Percentiles rank a stretch among this genome's conserved stretches.
Conservation (phyloP, 2,329 filamentous ascomycete species). For the Diplodia corticola region DNA sequence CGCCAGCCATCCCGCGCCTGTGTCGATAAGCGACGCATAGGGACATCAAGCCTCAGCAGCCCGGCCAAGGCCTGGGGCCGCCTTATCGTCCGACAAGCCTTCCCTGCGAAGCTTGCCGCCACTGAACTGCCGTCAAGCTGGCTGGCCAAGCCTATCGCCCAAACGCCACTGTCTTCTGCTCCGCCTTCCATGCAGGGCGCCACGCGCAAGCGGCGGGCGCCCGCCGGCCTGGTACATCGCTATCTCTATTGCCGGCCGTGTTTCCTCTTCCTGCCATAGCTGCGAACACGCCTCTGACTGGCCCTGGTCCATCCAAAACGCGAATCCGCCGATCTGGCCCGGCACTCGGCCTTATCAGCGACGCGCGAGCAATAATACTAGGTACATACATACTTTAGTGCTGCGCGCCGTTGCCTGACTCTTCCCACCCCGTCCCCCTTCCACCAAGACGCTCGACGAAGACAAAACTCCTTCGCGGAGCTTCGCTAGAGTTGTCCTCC, state of each 20-base stretch:
- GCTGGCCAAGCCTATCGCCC: slow-evolving; percentile 5
- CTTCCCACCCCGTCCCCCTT: neutral
- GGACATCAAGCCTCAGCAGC: neutral
- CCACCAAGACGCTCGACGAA: slow-evolving; percentile 5
- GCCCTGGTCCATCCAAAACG: slow-evolving; percentile 2
- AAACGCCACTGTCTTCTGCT: slow-evolving; percentile 2
- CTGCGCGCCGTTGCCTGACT: neutral
- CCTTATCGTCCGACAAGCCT: neutral
- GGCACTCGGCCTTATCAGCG: slow-evolving; percentile 21
- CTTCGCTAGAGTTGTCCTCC: slow-evolving; percentile 9
- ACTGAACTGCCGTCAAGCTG: neutral
- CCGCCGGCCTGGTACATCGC: slow-evolving; percentile 13
- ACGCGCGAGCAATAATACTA: slow-evolving; percentile 8
- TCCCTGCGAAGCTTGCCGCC: slow-evolving; percentile 17
- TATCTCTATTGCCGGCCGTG: slow-evolving; percentile 15
- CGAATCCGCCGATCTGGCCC: slow-evolving; percentile 16
- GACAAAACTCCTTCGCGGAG: slow-evolving; percentile 24
- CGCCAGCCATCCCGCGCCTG: neutral
- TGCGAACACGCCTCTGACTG: neutral
- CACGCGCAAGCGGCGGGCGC: neutral
- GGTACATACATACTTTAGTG: slow-evolving; percentile 7
- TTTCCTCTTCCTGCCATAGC: slow-evolving; percentile 3
- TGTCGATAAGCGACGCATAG: slow-evolving; percentile 14
- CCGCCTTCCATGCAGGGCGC: neutral
- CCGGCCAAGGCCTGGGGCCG: neutral